Conservation (phyloP, 345 rosid species). For the rapeseed (Brassica napus) region Da-Ae NC_063449.1:23798001-23798500, state of each 20-base stretch:
- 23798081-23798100: neutral
- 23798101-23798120: neutral
- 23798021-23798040: neutral
- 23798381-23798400: too few species aligned
- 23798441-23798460: too few species aligned
- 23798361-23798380: neutral
- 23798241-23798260: neutral
- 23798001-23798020: neutral
- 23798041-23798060: neutral
- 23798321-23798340: neutral
- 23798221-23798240: neutral
- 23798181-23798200: neutral
- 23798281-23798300: neutral
- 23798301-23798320: neutral
- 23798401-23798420: too few species aligned
- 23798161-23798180: neutral
- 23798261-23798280: neutral
- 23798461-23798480: too few species aligned
- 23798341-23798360: neutral
- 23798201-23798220: neutral
- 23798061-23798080: neutral
- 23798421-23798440: too few species aligned
- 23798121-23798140: neutral
- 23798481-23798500: too few species aligned
- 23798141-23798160: neutral